Evolutionary conservation across 129 eudicot species (phyloP), one percentile per base, ranked within the genome.

Genomic region (Dittrichia graveolens): DNA sequence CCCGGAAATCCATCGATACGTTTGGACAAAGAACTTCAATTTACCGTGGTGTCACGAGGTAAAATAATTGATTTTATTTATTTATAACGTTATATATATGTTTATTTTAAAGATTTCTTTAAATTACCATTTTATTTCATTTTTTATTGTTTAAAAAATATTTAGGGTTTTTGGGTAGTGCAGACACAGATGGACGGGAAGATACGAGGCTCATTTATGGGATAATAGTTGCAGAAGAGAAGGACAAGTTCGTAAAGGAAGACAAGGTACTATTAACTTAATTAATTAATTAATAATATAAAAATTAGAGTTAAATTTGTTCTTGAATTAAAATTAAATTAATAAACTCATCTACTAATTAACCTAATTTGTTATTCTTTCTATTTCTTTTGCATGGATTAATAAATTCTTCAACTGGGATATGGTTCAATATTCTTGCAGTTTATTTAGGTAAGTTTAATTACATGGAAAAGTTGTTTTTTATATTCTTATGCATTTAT

Each of bases 191-290:
- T 92, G 98, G 98, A 93, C 96, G 6, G 96, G 96, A 40, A 83
- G 96, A 87, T 93, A 89, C 75, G 98, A 93, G 62, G 98, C 98
- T 64, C 98, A 92, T 92, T 74, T 92, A 68, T 92, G 98, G 98
- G 98, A 92, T 76, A 92, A 92, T 83, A 93, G 98, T 79, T 93
- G 96, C 71, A 87, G 95, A 78, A 85, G 98, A 82, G 98, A 93
- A 80, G 98, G 98, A 66, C 98, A 93, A 82, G 92, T 92, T 77
- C 96, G 98, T 8, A 93, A 93, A 80, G 98, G 98, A 78, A 84
- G 95, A 76, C 98, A 93, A 87, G 98, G 98, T 89, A 74, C 3
- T 48, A 24, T 7, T 37, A 7, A 39, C n/a, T 37, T 61, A 60
- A 11, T 35, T 2, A 76, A 65, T 69, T 59, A 40, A 15, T 31